Evolutionary conservation across 2,329 filamentous ascomycete genomes (phyloP).

Genomic region (Penicillium concentricum): DNA sequence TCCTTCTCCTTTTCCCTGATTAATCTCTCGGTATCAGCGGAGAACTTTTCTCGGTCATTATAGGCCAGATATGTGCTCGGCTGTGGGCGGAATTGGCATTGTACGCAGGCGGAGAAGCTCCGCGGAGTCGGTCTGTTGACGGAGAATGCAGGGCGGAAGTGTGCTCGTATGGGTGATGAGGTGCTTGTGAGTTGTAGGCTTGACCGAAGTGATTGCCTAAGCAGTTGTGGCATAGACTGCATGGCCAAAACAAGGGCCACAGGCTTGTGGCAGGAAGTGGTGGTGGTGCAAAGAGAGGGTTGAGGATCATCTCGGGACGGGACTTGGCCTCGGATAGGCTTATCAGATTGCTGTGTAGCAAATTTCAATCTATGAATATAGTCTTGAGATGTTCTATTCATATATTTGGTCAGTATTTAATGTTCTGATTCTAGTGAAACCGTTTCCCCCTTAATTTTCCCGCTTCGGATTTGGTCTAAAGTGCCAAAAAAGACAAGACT

Average conservation of each 20-base stretch:
- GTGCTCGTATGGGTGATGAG: conserved; percentile 23
- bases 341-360: conserved; percentile 19
- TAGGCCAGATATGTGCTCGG: conserved; percentile 24
- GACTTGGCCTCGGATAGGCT: conserved; percentile 14
- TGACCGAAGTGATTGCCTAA: conserved; percentile 39
- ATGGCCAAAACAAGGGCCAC: conserved; percentile 33
- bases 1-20: conserved; percentile 11
- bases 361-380: background rate
- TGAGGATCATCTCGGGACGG: conserved; percentile 20
- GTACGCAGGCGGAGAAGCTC: conserved; percentile 42
- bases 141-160: conserved; percentile 23
- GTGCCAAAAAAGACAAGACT: too few relatives aligned
- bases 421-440: background rate
- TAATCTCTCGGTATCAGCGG: conserved; percentile 22
- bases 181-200: conserved; percentile 26
- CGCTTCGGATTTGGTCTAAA: background rate
- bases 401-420: background rate
- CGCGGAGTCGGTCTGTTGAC: conserved; percentile 23
- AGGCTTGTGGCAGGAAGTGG: conserved; percentile 16
- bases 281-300: conserved; percentile 14
- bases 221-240: conserved; percentile 42
- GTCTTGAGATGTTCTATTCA: background rate
- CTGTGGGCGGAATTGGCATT: conserved; percentile 43
- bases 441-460: background rate
- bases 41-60: conserved; percentile 22